Evolutionary conservation across 2,329 filamentous ascomycete genomes (phyloP).

Genomic region (Pseudovirgaria hyperparasitica): DNA sequence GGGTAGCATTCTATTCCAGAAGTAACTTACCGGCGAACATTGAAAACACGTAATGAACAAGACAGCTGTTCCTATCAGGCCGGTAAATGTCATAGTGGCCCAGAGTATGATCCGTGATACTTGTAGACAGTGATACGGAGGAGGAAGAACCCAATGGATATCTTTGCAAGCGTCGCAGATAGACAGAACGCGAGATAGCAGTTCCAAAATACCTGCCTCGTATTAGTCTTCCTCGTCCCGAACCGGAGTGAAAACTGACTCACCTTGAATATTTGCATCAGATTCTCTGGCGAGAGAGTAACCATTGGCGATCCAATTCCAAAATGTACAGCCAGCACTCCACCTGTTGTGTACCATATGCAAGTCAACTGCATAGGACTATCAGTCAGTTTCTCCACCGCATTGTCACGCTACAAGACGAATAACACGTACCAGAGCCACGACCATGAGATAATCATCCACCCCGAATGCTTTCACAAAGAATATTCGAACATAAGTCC

Average conservation of each 20-base stretch:
- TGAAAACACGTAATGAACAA: constrained; percentile 39
- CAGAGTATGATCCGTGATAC: constrained; percentile 24
- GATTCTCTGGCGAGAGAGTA: too few species aligned
- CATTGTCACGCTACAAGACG: neutral
- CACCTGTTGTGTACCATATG: too few species aligned
- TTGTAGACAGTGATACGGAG: constrained; percentile 18
- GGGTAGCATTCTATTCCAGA: constrained; percentile 39
- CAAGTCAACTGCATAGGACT: constrained; percentile 8
- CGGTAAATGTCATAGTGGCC: constrained; percentile 19
- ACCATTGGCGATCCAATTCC: too few species aligned
- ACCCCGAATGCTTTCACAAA: constrained; percentile 14
- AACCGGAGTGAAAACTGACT: too few species aligned
- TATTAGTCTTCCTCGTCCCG: too few species aligned
- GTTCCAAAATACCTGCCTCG: too few species aligned
- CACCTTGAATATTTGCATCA: too few species aligned
- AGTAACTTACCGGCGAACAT: constrained; percentile 36
- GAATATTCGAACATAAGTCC: constrained; percentile 17
- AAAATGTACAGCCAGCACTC: too few species aligned
- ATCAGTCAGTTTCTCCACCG: constrained; percentile 1
- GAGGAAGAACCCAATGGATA: constrained; percentile 21
- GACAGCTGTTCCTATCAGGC: constrained; percentile 25
- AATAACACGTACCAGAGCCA: constrained; percentile 10
- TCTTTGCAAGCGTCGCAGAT: too few species aligned
- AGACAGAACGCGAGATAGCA: too few species aligned
- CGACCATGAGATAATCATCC: constrained; percentile 10